Percentiles rank a stretch among this genome's conserved stretches.
phyloP scores from a whole-genome alignment of 202 grass and related monocot genomes.

The Tripidium arundinaceum region DNA sequence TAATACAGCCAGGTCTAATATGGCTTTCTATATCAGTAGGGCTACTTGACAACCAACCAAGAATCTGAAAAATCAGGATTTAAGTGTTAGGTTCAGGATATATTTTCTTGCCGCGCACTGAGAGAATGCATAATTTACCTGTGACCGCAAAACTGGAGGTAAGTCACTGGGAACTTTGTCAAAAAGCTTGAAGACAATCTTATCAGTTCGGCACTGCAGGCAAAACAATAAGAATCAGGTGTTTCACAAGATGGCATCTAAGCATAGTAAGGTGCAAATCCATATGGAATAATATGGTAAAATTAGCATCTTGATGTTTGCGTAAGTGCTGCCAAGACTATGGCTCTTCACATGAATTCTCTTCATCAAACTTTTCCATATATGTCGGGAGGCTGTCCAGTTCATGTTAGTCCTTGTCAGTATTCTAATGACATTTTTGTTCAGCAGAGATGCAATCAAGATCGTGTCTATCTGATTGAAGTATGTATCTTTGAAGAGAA shows the following conservation, averaged over 20 bases:
- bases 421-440: too few relatives aligned
- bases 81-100: constrained; percentile 33
- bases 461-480: too few relatives aligned
- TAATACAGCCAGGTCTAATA: constrained; percentile 94
- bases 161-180: constrained; percentile 93
- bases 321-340: not conserved
- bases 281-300: not conserved
- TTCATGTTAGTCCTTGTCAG: not conserved
- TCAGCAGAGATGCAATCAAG: too few relatives aligned
- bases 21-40: constrained; percentile 95
- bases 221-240: constrained; percentile 5
- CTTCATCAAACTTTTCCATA: not conserved
- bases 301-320: not conserved
- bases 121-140: constrained; percentile 56
- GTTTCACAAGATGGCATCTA: not conserved
- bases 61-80: constrained; percentile 64
- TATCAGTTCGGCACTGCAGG: constrained; percentile 84
- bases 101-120: not conserved
- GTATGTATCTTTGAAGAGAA: too few relatives aligned
- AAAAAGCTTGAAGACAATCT: constrained; percentile 97
- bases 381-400: not conserved
- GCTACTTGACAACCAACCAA: constrained; percentile 85
- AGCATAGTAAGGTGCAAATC: not conserved
- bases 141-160: constrained; percentile 69
- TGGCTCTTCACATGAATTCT: too few relatives aligned